Conservation (phyloP, 148 eudicot genomes). For the Spergularia marina region DNA sequence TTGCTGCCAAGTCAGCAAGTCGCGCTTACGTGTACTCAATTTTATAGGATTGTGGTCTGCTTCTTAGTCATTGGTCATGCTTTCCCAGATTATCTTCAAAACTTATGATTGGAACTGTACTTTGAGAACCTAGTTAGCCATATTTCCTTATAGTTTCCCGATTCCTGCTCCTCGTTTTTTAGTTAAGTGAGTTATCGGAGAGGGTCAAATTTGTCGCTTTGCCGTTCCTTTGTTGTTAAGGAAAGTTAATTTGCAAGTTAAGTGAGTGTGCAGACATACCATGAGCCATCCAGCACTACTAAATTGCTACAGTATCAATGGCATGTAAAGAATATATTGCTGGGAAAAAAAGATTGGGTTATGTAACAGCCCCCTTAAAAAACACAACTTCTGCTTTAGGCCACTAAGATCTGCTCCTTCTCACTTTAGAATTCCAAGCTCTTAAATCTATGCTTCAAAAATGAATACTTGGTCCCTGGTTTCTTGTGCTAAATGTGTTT, state of each 20-base stretch:
- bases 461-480: conserved; percentile 39
- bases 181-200: not conserved
- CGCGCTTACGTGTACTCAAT: conserved; percentile 24
- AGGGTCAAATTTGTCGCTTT: conserved; percentile 24
- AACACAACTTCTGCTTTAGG: conserved; percentile 63
- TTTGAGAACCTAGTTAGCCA: conserved; percentile 18
- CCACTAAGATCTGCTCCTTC: conserved; percentile 43
- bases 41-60: conserved; percentile 10
- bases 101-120: conserved; percentile 12
- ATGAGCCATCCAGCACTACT: conserved; percentile 28
- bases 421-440: conserved; percentile 87
- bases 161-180: not conserved
- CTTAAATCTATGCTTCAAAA: conserved; percentile 63
- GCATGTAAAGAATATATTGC: conserved; percentile 39
- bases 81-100: conserved; percentile 6
- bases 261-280: conserved; percentile 32
- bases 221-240: conserved; percentile 51
- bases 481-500: conserved; percentile 53
- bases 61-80: conserved; percentile 22
- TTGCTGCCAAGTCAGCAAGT: conserved; percentile 35
- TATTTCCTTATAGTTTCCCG: not conserved
- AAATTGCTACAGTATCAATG: conserved; percentile 22
- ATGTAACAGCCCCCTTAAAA: conserved; percentile 41
- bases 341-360: conserved; percentile 33
- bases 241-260: conserved; percentile 27